Evolutionary conservation across 2,329 filamentous ascomycete genomes (phyloP).

Genomic region (Beauveria scarabaeidicola): DNA sequence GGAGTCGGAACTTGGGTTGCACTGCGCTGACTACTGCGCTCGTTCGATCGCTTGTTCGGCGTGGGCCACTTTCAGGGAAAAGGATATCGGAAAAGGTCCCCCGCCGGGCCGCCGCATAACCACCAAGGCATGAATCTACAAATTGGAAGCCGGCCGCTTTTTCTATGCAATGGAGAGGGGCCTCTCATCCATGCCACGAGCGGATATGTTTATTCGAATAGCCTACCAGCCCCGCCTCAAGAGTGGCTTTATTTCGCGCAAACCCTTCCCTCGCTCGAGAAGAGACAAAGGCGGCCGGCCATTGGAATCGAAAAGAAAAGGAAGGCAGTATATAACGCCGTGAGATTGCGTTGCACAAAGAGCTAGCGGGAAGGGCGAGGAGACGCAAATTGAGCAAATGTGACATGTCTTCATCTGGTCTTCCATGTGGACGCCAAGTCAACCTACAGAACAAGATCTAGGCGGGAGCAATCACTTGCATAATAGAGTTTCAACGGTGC

Average conservation of each 20-base stretch:
- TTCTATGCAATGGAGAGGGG: not conserved
- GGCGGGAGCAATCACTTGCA: not conserved
- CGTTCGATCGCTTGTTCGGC: constrained; percentile 1
- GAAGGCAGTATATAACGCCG: not conserved
- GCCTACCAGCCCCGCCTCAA: not conserved
- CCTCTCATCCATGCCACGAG: not conserved
- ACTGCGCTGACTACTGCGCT: constrained; percentile 5
- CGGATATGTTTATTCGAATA: not conserved
- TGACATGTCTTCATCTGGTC: constrained; percentile 5
- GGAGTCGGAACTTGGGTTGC: not conserved
- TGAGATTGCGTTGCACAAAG: not conserved
- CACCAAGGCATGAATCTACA: not conserved
- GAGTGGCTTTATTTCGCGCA: constrained; percentile 1
- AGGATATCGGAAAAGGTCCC: not conserved
- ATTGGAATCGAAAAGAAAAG: not conserved
- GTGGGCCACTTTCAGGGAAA: not conserved
- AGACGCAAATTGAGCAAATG: not conserved
- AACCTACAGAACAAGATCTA: constrained; percentile 1
- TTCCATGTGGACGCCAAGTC: not conserved
- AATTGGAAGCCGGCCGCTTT: not conserved
- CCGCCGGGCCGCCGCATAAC: not conserved
- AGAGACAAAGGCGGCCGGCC: not conserved
- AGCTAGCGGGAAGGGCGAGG: not conserved
- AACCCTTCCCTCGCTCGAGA: not conserved
- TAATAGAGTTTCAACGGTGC: not conserved